Conservation (phyloP, 768 basidiomycete genomes). For the Leucocoprinus sp. region DNA sequence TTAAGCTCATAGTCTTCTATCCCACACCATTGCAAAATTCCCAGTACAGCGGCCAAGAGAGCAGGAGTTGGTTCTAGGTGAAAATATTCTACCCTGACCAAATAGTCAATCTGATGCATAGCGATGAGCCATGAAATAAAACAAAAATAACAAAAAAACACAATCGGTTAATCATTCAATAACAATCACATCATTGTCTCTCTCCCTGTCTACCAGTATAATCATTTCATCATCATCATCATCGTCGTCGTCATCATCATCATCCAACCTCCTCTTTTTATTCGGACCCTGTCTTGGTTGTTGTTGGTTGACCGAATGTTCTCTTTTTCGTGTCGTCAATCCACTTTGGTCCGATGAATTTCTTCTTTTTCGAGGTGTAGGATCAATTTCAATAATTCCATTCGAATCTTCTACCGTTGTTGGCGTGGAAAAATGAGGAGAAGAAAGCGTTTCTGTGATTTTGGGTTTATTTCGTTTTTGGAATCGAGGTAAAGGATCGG, state of each 20-base stretch:
- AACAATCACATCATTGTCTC: conserved; percentile 33
- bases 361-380: conserved; percentile 34
- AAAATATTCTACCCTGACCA: no score
- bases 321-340: conserved; percentile 16
- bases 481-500: conserved; percentile 54
- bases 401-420: conserved; percentile 39
- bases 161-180: conserved; percentile 12
- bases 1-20: no score
- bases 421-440: conserved; percentile 28
- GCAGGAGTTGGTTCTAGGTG: no score
- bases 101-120: no score
- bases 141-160: no score
- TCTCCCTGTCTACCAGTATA: conserved; percentile 49
- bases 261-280: conserved; percentile 58
- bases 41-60: no score
- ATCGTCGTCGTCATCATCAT: no score
- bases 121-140: background rate
- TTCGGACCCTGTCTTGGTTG: conserved; percentile 59
- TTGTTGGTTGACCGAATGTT: conserved; percentile 13
- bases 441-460: conserved; percentile 29
- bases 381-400: conserved; percentile 46
- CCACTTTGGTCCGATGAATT: background rate
- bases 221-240: no score
- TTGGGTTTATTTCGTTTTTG: conserved; percentile 32
- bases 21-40: no score